A percentile compares a stretch with the other conserved stretches of the same genome.
These are phyloP conservation scores for Xerocomellus chrysenteron DNA, from an alignment of 768 basidiomycete genomes.

Conservation along the genomic window DNA sequence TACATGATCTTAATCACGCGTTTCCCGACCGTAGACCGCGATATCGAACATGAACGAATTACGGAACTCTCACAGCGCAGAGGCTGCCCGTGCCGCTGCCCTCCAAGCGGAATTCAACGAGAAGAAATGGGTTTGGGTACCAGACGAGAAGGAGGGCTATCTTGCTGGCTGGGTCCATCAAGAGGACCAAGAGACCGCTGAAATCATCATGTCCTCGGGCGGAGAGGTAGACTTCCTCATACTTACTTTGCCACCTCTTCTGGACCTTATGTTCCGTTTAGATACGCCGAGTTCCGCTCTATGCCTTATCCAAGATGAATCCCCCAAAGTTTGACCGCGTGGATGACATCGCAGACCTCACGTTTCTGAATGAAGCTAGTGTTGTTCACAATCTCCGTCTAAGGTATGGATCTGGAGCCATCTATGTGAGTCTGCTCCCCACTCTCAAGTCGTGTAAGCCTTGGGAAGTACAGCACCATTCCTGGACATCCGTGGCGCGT, in stretches of 20 bases:
- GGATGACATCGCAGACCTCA: slow-evolving; percentile 96
- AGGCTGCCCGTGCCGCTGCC: slow-evolving; percentile 81
- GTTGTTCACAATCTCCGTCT: slow-evolving; percentile 97
- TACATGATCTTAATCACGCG: slow-evolving; percentile 11
- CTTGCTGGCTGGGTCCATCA: slow-evolving; percentile 91
- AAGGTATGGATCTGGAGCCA: slow-evolving; percentile 87
- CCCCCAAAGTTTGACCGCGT: slow-evolving; percentile 98
- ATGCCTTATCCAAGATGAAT: slow-evolving; percentile 92
- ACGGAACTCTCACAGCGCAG: slow-evolving; percentile 53
- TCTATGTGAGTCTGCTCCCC: slow-evolving; percentile 66
- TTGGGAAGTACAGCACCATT: slow-evolving; percentile 3
- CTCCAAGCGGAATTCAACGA: slow-evolving; percentile 96
- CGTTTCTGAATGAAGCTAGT: slow-evolving; percentile 96
- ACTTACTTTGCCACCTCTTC: background rate
- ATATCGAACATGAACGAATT: slow-evolving; percentile 45
- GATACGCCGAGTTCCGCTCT: slow-evolving; percentile 71
- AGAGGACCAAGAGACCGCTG: slow-evolving; percentile 79
- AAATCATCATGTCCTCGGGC: slow-evolving; percentile 81
- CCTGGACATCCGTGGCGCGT: slow-evolving; percentile 4
- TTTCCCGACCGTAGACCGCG: slow-evolving; percentile 3
- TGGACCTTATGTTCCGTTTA: slow-evolving; percentile 25
- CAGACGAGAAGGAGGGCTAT: slow-evolving; percentile 90
- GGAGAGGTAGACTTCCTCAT: slow-evolving; percentile 60
- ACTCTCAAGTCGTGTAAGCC: background rate
- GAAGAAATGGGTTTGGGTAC: slow-evolving; percentile 99